Evolutionary conservation across 2,329 filamentous ascomycete species (phyloP), one percentile per base, ranked within the genome.

Genomic region (Talaromyces amestolkiae): DNA sequence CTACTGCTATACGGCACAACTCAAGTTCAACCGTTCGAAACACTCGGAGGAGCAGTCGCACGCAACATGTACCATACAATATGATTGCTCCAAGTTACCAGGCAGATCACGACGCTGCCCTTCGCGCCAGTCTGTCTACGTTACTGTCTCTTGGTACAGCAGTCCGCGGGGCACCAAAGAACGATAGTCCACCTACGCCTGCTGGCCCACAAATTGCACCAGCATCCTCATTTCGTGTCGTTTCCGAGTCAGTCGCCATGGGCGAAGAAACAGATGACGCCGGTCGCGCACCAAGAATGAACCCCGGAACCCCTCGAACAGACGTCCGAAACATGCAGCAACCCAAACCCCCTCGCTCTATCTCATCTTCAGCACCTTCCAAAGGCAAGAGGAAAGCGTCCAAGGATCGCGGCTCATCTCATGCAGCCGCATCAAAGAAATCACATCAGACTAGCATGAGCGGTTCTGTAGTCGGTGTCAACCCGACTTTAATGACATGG

Each of bases 101-200:
- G 70, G 89, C 91, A 58, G 93, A 98, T 71, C 93, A 98, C 72
- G 95, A 99, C 72, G 95, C 93, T 35, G 95, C 93, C 1, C 84
- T 99, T 11, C 89, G 95, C 39, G 93, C 95, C 22, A 97, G 92
- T 58, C 84, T 99, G n/a, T 97, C 93, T 0, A 98, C 95, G 0
- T 85, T 99, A 13, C 86, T 99, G 13, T 97, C 94, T n/a, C 96
- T 92, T 72, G 94, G 93, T 0, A 93, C 93, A 3, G 95, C 94
- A 0, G 95, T 94, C 1, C 87, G 95, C 51, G 90, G 91, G 3
- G 82, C 95, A 17, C 87, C 90, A 0, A 97, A 95, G 74, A 72
- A 72, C 66, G 79, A 77, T 56, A 73, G 67, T 45, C 74, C 74
- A 56, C 77, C 73, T 0, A 33, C 69, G 6, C 65, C 67, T 22